Percentiles rank a stretch among this genome's conserved stretches.
Conservation (phyloP, 2,329 filamentous ascomycete genomes). For the Colletotrichum abscissum region DNA sequence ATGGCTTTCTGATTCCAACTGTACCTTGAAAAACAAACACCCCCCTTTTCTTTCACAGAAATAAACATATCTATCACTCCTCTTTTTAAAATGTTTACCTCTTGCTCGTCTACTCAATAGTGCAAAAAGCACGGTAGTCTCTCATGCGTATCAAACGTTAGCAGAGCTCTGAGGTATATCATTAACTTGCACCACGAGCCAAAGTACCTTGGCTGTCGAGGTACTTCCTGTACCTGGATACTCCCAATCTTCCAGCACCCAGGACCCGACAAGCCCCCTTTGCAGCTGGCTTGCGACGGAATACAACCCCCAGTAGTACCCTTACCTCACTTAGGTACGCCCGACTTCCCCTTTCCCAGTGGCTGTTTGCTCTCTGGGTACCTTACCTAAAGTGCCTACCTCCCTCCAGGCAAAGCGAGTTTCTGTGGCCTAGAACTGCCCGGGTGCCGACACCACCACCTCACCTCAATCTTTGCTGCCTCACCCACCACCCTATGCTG, state of each 20-base stretch:
- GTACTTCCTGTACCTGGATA: background rate
- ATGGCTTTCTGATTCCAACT: background rate
- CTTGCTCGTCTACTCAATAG: background rate
- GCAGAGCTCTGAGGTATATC: background rate
- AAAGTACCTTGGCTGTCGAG: background rate
- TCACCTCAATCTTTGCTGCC: conserved; percentile 19
- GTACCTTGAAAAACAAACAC: background rate
- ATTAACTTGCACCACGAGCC: background rate
- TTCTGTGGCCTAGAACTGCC: conserved; percentile 18
- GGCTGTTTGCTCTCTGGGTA: background rate
- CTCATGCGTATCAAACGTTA: background rate
- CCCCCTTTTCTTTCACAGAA: background rate
- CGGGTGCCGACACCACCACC: conserved; percentile 20
- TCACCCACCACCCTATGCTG: conserved; percentile 12
- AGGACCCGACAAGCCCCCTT: background rate
- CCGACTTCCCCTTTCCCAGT: background rate
- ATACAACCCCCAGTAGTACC: background rate
- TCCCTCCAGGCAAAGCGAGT: conserved; percentile 12
- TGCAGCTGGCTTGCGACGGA: background rate
- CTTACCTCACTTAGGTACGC: background rate
- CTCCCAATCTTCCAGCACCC: background rate
- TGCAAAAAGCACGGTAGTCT: background rate
- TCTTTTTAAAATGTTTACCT: no score
- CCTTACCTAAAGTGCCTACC: background rate
- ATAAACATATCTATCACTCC: no score